Conservation (phyloP, 495 filamentous ascomycete species). For the Talaromyces nanjingensis region DNA sequence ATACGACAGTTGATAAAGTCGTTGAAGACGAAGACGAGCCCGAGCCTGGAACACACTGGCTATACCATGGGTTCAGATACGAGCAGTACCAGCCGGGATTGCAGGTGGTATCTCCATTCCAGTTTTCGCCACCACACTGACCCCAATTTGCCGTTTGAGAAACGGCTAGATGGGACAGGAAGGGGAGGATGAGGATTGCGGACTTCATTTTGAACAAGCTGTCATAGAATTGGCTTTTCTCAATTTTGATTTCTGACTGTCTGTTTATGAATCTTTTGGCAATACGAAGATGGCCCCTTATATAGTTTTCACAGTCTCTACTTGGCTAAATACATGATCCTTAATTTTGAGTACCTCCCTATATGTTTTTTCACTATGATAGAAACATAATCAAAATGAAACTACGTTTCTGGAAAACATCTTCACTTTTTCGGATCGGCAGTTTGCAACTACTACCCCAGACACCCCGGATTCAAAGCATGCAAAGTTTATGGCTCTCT, state of each 20-base stretch:
- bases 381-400: too few species aligned
- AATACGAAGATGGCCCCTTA: too few species aligned
- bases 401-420: not conserved
- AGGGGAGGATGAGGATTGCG: not conserved
- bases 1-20: not conserved
- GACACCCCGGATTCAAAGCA: not conserved
- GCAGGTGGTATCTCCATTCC: constrained; percentile 22
- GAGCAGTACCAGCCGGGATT: constrained; percentile 25
- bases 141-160: constrained; percentile 24
- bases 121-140: constrained; percentile 28
- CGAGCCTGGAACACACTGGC: constrained; percentile 23
- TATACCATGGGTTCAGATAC: constrained; percentile 30
- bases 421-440: not conserved
- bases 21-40: not conserved
- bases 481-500: not conserved
- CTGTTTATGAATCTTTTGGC: too few species aligned
- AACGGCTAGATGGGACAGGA: constrained; percentile 17
- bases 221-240: too few species aligned
- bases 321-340: too few species aligned
- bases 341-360: too few species aligned
- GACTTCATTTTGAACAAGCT: constrained; percentile 2
- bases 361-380: too few species aligned
- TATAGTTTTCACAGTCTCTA: not conserved
- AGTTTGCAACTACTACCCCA: not conserved
- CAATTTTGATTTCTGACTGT: too few species aligned